Evolutionary conservation across 1,284 basidiomycete species (phyloP).

Genomic region (Vanrija pseudolonga): DNA sequence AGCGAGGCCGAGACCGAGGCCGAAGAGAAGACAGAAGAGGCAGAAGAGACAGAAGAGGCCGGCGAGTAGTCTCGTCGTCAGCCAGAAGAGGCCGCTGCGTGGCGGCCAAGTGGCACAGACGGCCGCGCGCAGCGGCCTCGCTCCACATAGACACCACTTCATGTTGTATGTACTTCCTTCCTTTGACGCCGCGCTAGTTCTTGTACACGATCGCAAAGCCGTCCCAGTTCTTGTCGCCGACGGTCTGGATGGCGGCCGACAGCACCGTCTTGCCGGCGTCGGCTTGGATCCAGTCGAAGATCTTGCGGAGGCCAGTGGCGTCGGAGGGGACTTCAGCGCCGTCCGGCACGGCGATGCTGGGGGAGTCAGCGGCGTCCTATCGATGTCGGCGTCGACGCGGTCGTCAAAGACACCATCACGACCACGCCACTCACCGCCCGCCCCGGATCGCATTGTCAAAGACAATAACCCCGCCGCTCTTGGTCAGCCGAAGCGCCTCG

Average conservation of each 20-base stretch:
- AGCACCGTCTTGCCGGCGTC: conserved; percentile 42
- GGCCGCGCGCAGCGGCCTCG: neutral
- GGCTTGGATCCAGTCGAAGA: conserved; percentile 42
- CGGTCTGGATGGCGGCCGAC: conserved; percentile 37
- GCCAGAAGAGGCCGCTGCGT: neutral
- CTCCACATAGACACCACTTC: neutral
- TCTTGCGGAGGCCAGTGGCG: conserved; percentile 29
- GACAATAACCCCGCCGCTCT: conserved; percentile 37
- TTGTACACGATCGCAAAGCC: conserved; percentile 31
- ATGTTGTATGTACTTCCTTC: neutral
- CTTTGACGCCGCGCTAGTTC: conserved; percentile 10
- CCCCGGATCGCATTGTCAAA: conserved; percentile 39
- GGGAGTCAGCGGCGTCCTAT: neutral
- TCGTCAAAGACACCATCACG: too few relatives aligned
- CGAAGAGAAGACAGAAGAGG: conserved; percentile 1
- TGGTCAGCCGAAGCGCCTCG: conserved; percentile 30
- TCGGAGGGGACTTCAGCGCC: conserved; percentile 20
- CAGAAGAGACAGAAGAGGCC: conserved; percentile 11
- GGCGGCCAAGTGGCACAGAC: too few relatives aligned
- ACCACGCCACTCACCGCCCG: conserved; percentile 38
- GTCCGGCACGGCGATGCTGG: conserved; percentile 14
- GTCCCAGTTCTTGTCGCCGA: conserved; percentile 45
- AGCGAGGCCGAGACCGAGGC: conserved; percentile 11
- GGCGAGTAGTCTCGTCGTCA: neutral
- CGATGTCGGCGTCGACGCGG: neutral